These are phyloP conservation scores for Ganoderma leucocontextum DNA, from an alignment of 1,284 basidiomycete species.

Conservation along the genomic window DNA sequence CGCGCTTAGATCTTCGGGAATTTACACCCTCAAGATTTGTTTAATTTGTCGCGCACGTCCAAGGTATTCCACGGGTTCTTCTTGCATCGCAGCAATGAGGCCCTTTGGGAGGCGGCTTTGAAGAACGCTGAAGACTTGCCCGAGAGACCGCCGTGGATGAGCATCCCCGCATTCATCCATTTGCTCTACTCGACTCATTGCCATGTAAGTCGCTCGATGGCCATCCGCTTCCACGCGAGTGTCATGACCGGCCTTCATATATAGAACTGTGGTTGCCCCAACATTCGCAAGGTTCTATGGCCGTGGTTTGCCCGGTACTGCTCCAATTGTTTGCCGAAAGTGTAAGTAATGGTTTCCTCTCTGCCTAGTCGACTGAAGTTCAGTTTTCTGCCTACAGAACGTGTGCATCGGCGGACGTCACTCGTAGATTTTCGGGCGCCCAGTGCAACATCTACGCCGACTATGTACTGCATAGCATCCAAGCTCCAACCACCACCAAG, in stretches of 20 bases:
- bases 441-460: not conserved
- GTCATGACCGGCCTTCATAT: no score
- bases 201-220: conserved; percentile 8
- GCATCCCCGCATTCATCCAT: conserved; percentile 19
- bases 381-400: not conserved
- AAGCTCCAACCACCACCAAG: not conserved
- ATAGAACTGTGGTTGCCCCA: not conserved
- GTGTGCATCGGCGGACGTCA: not conserved
- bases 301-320: conserved; percentile 9
- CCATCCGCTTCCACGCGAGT: not conserved
- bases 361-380: no score
- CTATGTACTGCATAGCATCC: not conserved
- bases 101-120: conserved; percentile 11
- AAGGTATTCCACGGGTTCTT: conserved; percentile 19
- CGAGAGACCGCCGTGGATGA: conserved; percentile 20
- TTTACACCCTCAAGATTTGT: conserved; percentile 50
- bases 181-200: conserved; percentile 19
- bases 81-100: conserved; percentile 12
- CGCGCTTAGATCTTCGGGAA: conserved; percentile 52
- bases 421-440: not conserved
- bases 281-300: conserved; percentile 4
- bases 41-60: conserved; percentile 17
- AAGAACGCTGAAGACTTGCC: conserved; percentile 12
- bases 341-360: not conserved
- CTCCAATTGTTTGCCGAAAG: not conserved